Evolutionary conservation across 306 rosid genomes (phyloP), one percentile per base, ranked within the genome.

Genomic region (Pterocarpus macrocarpus): DNA sequence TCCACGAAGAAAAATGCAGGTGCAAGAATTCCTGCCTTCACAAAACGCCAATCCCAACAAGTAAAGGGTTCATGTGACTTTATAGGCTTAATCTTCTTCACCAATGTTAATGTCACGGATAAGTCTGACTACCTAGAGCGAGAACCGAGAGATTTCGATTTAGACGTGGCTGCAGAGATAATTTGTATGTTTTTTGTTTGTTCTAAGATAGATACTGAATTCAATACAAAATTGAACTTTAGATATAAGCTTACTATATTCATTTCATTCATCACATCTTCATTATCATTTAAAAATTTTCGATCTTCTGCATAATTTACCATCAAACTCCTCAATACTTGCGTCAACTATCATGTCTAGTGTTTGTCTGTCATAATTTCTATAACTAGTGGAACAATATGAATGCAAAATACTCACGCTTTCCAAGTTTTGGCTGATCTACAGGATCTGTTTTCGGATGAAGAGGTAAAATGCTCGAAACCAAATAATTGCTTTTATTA

Each of bases 41-140:
- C 88, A 9, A 69, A 34, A 0, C 36, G 14, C 8, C 88, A 86
- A 50, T 85, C 90, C 15, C 33, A 17, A 76, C 76, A 68, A n/a
- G 88, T 86, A 3, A 86, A 76, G 66, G 89, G 88, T 32, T 84
- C 90, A 15, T 77, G 64, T 81, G 94, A 86, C 67, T 90, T 90
- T 73, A 52, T 85, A 7, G 88, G 94, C 50, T 0, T 86, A 7
- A 61, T 72, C 6, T 49, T 85, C 56, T 90, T 85, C 50, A 3
- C 2, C 7, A 45, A 8, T 33, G 1, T 10, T 1, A 47, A 64
- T n/a, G n/a, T 79, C 83, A 83, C 77, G 22, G 88, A 88, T 72
- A 33, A 81, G 64, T 28, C 84, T 45, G 17, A 33, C 14, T 45
- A 56, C 34, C 67, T 80, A 8, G 67, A 69, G 73, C 22, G 8